Conservation (phyloP, 768 basidiomycete genomes). For the Coprinellus aureogranulatus region DNA sequence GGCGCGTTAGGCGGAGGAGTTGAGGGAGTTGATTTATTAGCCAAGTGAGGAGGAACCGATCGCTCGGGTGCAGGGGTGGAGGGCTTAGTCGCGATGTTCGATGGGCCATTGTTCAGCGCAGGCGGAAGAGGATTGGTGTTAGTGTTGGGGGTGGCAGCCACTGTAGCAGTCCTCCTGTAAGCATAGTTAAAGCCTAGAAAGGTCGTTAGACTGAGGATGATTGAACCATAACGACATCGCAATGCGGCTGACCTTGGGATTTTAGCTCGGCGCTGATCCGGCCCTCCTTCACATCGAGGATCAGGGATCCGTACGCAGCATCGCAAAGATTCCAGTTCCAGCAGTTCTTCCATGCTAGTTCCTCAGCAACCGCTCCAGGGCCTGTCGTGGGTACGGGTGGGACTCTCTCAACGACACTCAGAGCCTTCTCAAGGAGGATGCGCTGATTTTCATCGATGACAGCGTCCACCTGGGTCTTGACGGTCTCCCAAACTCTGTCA, state of each 20-base stretch:
- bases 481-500: slow-evolving; percentile 91
- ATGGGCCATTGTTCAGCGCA: slow-evolving; percentile 29
- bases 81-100: slow-evolving; percentile 35
- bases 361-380: slow-evolving; percentile 64
- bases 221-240: too few species aligned
- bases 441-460: slow-evolving; percentile 91
- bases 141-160: slow-evolving; percentile 58
- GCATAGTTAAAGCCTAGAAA: slow-evolving; percentile 89
- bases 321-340: slow-evolving; percentile 99
- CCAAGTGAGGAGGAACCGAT: slow-evolving; percentile 27
- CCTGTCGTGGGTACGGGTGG: slow-evolving; percentile 53
- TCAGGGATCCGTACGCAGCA: slow-evolving; percentile 85
- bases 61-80: slow-evolving; percentile 35
- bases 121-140: slow-evolving; percentile 49
- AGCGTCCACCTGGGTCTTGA: slow-evolving; percentile 85
- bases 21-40: slow-evolving; percentile 38
- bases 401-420: slow-evolving; percentile 79
- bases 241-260: slow-evolving; percentile 95
- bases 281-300: slow-evolving; percentile 89
- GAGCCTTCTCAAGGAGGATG: slow-evolving; percentile 82
- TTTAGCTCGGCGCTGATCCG: slow-evolving; percentile 89
- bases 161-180: slow-evolving; percentile 74
- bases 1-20: slow-evolving; percentile 32
- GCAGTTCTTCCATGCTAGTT: slow-evolving; percentile 96
- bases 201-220: background rate